Conservation (phyloP, 2,329 filamentous ascomycete species). For the Plectosphaerella plurivora region DNA sequence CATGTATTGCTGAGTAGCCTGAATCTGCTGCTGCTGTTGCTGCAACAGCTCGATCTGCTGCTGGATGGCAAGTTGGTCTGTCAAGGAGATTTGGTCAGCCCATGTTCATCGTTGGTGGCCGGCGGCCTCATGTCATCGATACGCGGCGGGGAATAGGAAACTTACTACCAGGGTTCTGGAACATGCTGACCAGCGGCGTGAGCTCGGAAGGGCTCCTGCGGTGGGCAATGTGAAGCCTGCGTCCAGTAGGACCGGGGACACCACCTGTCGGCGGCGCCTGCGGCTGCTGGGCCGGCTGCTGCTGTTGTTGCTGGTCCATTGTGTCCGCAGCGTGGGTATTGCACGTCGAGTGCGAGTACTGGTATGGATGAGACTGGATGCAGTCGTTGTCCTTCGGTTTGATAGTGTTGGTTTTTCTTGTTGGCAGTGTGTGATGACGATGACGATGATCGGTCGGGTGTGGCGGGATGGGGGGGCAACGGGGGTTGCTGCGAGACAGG, state of each 20-base stretch:
- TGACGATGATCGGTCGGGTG: constrained; percentile 5
- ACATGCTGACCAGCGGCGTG: constrained; percentile 96
- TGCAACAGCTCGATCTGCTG: constrained; percentile 97
- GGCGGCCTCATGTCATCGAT: background rate
- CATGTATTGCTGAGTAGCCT: constrained; percentile 93
- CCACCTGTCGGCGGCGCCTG: constrained; percentile 49
- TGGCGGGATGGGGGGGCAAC: background rate
- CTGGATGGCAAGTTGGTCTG: constrained; percentile 94
- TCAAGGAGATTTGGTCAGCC: constrained; percentile 3
- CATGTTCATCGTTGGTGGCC: background rate
- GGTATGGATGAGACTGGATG: constrained; percentile 1
- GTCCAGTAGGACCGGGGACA: constrained; percentile 71
- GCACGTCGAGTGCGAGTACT: constrained; percentile 36
- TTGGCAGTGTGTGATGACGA: background rate
- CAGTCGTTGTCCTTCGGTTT: background rate
- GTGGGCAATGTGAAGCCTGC: constrained; percentile 94
- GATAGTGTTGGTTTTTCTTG: constrained; percentile 4
- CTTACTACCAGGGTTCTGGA: constrained; percentile 61
- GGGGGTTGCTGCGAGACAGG: background rate
- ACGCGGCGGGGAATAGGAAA: constrained; percentile 15
- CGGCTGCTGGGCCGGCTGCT: constrained; percentile 52
- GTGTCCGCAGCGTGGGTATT: constrained; percentile 32
- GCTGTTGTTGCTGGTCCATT: constrained; percentile 59
- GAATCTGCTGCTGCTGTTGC: constrained; percentile 96
- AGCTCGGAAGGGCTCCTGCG: constrained; percentile 95